Evolutionary conservation across 805 yeast genomes (phyloP), one percentile per base, ranked within the genome.

Genomic region (Candida cerambycidarum): DNA sequence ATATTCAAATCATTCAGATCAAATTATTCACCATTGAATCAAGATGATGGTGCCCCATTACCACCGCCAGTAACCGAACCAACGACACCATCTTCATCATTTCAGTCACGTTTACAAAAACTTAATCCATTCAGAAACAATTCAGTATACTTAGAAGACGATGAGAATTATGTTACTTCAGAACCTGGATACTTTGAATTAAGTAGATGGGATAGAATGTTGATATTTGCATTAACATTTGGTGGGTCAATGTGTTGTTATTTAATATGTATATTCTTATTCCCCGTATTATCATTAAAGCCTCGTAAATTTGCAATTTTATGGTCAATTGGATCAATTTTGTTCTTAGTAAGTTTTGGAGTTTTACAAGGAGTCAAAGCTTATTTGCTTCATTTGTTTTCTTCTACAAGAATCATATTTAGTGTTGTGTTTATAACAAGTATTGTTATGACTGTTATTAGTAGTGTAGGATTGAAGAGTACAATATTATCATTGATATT

Each of bases 231-330:
- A 3, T 58, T 71, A 38, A 68, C 73, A 0, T 70, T 71, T 48
- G 75, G 64, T 3, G 76, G 75, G 1, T 61, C 72, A 1, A 50
- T 60, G 7, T 61, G 65, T 36, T 71, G 76, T 48, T 71, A 69
- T 48, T 38, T 65, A 41, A 69, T 71, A 33, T 71, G 75, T 51
- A 61, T 67, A 34, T 71, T 70, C 45, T 57, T 69, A 39, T 69
- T 68, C 58, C 76, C 76, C 4, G 61, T 71, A 21, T 55, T 72
- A 35, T 53, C 67, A 19, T 54, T 69, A 36, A 71, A 67, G 51
- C 76, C 76, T 2, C 53, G 73, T 32, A 71, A 70, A 48, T 71
- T 71, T 56, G 75, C 76, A 19, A 49, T 71, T n/a, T 56, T 72
- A 40, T 72, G 76, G 76, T 69, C 76, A 8, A 51, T 70, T 30